Base-by-base conservation (phyloP, 2,329 filamentous ascomycete genomes). In the Epichloe amarillans region DNA sequence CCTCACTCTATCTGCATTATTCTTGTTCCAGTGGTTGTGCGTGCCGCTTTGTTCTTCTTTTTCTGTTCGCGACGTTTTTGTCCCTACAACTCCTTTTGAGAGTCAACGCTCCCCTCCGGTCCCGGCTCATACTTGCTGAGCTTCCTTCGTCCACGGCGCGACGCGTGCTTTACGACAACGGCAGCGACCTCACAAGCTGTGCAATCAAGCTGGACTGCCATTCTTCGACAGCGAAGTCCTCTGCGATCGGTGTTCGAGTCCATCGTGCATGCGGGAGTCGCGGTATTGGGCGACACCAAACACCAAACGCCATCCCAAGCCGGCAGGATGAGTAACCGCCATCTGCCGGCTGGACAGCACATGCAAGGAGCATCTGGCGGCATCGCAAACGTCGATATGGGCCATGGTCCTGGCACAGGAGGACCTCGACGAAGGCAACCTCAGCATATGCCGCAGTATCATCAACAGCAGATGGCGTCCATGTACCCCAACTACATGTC, bases 281-380 rank as follows among this genome's bases (percentile, higher is more conserved):
- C 63, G 57, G 56, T 54, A 52, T 55, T 63, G 62, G 60, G 60
- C 64, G 64, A 58, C 64, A 54, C 62, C 62, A 63, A 58, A 59
- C 56, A 58, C 58, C 57, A 57, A 56, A 58, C 61, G 55, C 60
- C 57, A 58, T 66, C 77, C 77, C 75, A 79, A 71, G 77, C 78
- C 80, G 81, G 79, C 79, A 86, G 77, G 82, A 88, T 88, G 83
- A 84, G 82, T 73, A 74, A 74, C 70, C 77, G 74, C 77, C 81
- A 84, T 83, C 80, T 84, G 81, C 80, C 82, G 80, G 81, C 81
- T 79, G 83, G 83, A 76, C 80, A 82, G 70, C 74, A 74, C 67
- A 75, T 79, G 71, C 74, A 72, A 62, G 72, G 70, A 63, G 67
- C 63, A 56, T 61, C 59, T 53, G 62, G 60, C 53, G 62, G 60